Evolutionary conservation across 495 filamentous ascomycete species (phyloP), one percentile per base, ranked within the genome.

Genomic region (Parathielavia hyrcaniae): DNA sequence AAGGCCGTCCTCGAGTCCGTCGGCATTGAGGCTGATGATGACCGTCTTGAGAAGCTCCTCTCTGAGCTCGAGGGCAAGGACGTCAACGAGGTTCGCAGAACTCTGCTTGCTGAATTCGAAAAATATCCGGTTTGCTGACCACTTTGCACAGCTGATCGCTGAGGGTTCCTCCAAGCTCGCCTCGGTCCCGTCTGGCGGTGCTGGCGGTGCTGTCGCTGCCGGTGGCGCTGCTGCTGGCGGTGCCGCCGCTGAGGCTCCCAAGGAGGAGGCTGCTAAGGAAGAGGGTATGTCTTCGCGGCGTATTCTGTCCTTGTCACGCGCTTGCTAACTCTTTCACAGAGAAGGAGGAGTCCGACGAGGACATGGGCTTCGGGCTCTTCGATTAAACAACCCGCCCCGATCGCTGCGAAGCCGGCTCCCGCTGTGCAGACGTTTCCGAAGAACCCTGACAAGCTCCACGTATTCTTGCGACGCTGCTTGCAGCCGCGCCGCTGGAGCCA

Each of bases 331-430:
- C 49, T 22, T 8, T 13, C 46, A 34, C 8, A 81, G 79, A 77
- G 71, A 81, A 79, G 76, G 79, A 86, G 78, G 93, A 97, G 84
- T 97, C 93, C 72, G 93, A 99, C 77, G 93, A 99, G 73, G 93
- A 99, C 73, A 99, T 99, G 93, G 93, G 93, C 71, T 96, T 99
- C 83, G 93, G 93, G 87, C 91, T 99, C 59, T 97, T 97, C 87
- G 92, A 97, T 81, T 97, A 89, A 83, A 63, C 71, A 55, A 35
- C 48, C 54, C 35, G 39, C 32, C 41, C 40, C 59, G 50, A 63
- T 54, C 41, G 39, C 44, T 32, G 50, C 47, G 50, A 59, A 50
- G 44, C 16, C 50, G 36, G 13, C 41, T 32, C 45, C 51, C 36
- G 36, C 53, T 48, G 46, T 40, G 40, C 62, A 63, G 68, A 55